Conservation (phyloP, 208 protist genomes). For the Trypanosoma caninum region DNA sequence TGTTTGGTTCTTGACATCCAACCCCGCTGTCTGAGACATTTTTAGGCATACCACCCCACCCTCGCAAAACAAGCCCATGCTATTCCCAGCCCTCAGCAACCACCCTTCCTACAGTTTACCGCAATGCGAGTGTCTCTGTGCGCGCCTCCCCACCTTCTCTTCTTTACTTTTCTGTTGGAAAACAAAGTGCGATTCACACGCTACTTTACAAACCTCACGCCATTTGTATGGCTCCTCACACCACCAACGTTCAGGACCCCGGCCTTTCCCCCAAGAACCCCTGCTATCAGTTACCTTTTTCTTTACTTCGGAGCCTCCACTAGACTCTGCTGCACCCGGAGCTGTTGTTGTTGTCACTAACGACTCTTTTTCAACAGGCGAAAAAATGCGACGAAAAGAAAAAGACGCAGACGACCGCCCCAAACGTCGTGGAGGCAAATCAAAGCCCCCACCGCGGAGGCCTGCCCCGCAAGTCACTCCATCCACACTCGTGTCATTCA, state of each 20-base stretch:
- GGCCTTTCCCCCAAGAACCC: slow-evolving; percentile 3
- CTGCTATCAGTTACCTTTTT: neutral
- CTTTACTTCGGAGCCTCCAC: too few relatives aligned
- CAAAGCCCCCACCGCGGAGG: too few relatives aligned
- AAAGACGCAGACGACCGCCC: too few relatives aligned
- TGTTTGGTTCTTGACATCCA: too few relatives aligned
- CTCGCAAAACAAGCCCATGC: too few relatives aligned
- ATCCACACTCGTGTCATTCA: neutral
- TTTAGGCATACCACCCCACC: neutral
- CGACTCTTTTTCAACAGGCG: too few relatives aligned
- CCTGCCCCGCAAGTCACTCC: neutral
- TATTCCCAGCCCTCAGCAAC: slow-evolving; percentile 18
- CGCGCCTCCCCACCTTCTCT: slow-evolving; percentile 45
- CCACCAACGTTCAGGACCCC: slow-evolving; percentile 32
- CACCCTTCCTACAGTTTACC: slow-evolving; percentile 45
- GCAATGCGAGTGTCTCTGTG: slow-evolving; percentile 36
- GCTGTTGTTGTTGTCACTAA: too few relatives aligned
- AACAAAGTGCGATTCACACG: slow-evolving; percentile 20
- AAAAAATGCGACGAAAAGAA: too few relatives aligned
- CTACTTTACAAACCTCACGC: slow-evolving; percentile 27
- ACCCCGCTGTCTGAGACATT: too few relatives aligned
- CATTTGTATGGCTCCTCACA: slow-evolving; percentile 34
- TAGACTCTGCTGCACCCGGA: too few relatives aligned
- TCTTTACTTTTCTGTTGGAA: slow-evolving; percentile 43
- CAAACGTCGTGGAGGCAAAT: too few relatives aligned